Conservation (phyloP, 2,329 filamentous ascomycete genomes). For the Colletotrichum magnum region DNA sequence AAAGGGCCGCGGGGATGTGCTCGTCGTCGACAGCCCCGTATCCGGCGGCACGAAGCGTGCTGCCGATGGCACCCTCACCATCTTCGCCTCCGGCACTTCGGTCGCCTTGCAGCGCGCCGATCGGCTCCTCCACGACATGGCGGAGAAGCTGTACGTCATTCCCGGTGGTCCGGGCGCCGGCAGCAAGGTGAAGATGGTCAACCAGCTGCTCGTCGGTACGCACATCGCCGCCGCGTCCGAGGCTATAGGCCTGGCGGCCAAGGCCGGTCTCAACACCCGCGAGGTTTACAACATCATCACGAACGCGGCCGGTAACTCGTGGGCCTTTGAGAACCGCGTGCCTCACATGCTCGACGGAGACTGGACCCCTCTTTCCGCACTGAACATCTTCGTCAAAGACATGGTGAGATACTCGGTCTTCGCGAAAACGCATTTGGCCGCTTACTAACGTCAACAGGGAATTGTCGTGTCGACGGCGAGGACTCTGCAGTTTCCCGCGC, state of each 20-base stretch:
- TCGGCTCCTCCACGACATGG: slow-evolving; percentile 69
- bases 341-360: slow-evolving; percentile 67
- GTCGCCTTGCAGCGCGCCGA: slow-evolving; percentile 65
- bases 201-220: slow-evolving; percentile 66
- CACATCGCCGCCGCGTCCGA: slow-evolving; percentile 66
- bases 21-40: slow-evolving; percentile 79
- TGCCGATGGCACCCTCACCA: slow-evolving; percentile 77
- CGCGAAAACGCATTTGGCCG: neutral
- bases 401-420: slow-evolving; percentile 45
- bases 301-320: slow-evolving; percentile 54
- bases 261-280: slow-evolving; percentile 59
- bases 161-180: slow-evolving; percentile 64
- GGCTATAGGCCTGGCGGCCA: slow-evolving; percentile 66
- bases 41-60: slow-evolving; percentile 79
- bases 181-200: slow-evolving; percentile 68
- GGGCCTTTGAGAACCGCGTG: slow-evolving; percentile 71
- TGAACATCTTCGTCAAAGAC: slow-evolving; percentile 54
- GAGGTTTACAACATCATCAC: slow-evolving; percentile 49
- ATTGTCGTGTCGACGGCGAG: slow-evolving; percentile 50
- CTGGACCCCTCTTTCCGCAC: slow-evolving; percentile 54
- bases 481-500: slow-evolving; percentile 51
- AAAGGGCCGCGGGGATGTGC: slow-evolving; percentile 42
- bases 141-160: slow-evolving; percentile 68
- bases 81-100: slow-evolving; percentile 71
- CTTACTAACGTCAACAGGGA: slow-evolving; percentile 28